These are phyloP conservation scores for Pichia sp. DNA, from an alignment of 1,139 yeast genomes.

Conservation along the genomic window DNA sequence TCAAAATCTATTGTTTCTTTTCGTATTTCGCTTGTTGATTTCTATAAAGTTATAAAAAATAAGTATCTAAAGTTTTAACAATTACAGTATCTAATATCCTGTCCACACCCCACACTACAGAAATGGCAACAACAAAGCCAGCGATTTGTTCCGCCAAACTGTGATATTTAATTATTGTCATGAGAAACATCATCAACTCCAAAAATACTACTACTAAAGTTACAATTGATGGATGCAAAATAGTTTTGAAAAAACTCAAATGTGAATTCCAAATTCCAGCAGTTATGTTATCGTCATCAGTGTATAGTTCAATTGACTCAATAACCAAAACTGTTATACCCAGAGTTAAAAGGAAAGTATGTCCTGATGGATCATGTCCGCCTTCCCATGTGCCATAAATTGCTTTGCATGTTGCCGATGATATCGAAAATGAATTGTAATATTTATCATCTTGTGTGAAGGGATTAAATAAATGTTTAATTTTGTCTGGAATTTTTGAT, in stretches of 20 bases:
- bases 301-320: slow-evolving; percentile 40
- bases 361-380: slow-evolving; percentile 97
- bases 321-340: slow-evolving; percentile 64
- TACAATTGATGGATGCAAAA: slow-evolving; percentile 39
- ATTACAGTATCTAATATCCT: background rate
- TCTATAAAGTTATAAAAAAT: too few relatives aligned
- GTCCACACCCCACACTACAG: slow-evolving; percentile 5
- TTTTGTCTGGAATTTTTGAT: slow-evolving; percentile 2
- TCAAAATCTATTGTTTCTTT: too few relatives aligned
- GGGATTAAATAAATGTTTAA: slow-evolving; percentile 10
- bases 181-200: slow-evolving; percentile 85
- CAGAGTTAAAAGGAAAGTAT: slow-evolving; percentile 72
- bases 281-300: slow-evolving; percentile 10
- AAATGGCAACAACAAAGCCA: slow-evolving; percentile 53
- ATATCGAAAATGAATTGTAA: slow-evolving; percentile 17
- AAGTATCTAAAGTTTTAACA: background rate
- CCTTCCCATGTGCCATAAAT: slow-evolving; percentile 76
- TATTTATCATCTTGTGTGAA: background rate
- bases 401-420: slow-evolving; percentile 44
- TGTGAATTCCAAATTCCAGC: slow-evolving; percentile 1
- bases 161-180: slow-evolving; percentile 84
- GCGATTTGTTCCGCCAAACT: slow-evolving; percentile 65
- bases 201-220: slow-evolving; percentile 42
- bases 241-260: slow-evolving; percentile 11
- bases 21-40: too few relatives aligned